Base-by-base conservation (phyloP, 495 filamentous ascomycete species). In the Penicillium daleae region DNA sequence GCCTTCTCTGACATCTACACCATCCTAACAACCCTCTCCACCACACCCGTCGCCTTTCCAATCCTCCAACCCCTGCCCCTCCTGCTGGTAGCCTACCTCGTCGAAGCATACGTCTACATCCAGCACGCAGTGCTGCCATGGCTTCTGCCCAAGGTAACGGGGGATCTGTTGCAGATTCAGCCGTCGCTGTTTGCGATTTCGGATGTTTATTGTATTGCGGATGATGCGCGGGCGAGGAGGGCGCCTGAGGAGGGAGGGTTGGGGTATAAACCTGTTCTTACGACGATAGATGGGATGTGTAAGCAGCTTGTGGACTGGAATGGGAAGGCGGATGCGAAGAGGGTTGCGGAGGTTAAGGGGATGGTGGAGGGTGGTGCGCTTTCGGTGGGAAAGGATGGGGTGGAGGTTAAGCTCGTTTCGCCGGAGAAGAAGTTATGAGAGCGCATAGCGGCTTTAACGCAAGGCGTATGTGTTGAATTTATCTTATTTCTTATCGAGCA, bases 251-350 rank as follows among this genome's bases (percentile, higher is more conserved):
- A 74, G 21, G 85, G 85, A 5, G 83, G 83, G 1, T 54, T 87
- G 26, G 85, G 83, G 6, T 86, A 85, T 66, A 56, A 65, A 0
- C 74, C 82, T 2, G 76, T 83, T 0, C 35, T 86, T 22, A 83
- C 77, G 0, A 86, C 83, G 8, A 61, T 86, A 9, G 78, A 86
- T 6, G 85, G 83, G 4, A 81, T 87, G 80, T 74, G 74, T 52
- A 77, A 80, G 64, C 74, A 87, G 61, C 56, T 87, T 15, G 63
- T 83, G 4, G 79, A 84, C 53, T 86, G 83, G 82, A 84, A 85
- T 69, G 59, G 57, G 2, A 56, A 62, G 54, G 71, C 67, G 21
- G 63, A 62, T 42, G 31, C 27, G 24, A 66, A 71, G 31, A 55
- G 1, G 21, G 51, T 54, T n/a, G 29, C 22, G 15, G 48, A 46